Base-by-base conservation (phyloP, 208 protist species). In the Leishmania turanica region DNA sequence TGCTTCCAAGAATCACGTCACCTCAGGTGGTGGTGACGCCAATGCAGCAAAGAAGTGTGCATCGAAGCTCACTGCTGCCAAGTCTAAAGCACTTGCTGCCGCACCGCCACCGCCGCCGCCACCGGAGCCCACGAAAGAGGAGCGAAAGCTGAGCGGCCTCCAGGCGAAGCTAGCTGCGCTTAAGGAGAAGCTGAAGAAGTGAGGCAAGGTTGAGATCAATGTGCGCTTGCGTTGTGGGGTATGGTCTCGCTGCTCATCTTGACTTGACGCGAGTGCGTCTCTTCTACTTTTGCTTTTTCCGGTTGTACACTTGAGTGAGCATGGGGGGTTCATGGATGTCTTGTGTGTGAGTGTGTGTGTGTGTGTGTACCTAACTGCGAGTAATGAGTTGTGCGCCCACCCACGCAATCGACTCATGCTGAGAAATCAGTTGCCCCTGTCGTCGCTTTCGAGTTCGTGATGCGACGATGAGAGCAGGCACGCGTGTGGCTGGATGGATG, bases 141-240 rank as follows among this genome's bases (percentile, higher is more conserved):
- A 96, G 76, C 79, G 89, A 17, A 97, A 97, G 81, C 88, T 97
- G 24, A 91, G 84, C 27, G 93, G 92, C 13, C 84, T 97, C 54
- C 92, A 97, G 84, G 92, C 94, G n/a, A 94, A 93, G 75, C 79
- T 97, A 11, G 87, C 87, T 6, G 91, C 92, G 11, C 87, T 97
- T 34, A 90, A 93, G 75, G 88, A 90, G 37, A 97, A 96, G 81
- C 91, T 97, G 82, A 89, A 94, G 56, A 93, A 92, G 80, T 87
- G 56, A 80, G 74, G 24, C 74, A 53, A 34, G 24, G 2, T 31
- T 34, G 45, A 19, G 19, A 9, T 27, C 24, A 5, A 40, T 68
- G 27, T 54, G 69, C 45, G 69, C 21, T 17, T 73, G 45, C 37
- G 69, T 51, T 54, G 0, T 13, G 27, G 42, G 8, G 40, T 31